Evolutionary conservation across 2,329 filamentous ascomycete genomes (phyloP).

Genomic region (Colletotrichum ledebouriae): DNA sequence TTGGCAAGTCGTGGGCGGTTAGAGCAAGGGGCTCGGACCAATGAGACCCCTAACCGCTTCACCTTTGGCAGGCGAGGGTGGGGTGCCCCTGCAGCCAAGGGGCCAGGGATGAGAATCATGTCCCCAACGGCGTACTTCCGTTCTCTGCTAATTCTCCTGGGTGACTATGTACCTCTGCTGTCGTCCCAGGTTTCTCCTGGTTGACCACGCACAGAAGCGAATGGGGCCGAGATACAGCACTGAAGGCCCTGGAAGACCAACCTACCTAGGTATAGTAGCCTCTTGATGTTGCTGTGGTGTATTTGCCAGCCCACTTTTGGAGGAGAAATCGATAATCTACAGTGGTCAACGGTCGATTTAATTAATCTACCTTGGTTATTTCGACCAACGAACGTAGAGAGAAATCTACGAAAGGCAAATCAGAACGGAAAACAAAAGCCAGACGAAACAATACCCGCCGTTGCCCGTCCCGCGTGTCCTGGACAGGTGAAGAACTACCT

Average conservation of each 20-base stretch:
- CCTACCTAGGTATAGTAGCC: conserved; percentile 9
- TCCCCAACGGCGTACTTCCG: conserved; percentile 23
- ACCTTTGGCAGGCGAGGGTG: conserved; percentile 43
- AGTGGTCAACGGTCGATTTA: conserved; percentile 26
- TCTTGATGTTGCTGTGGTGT: background rate
- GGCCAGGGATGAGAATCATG: conserved; percentile 36
- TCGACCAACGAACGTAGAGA: conserved; percentile 25
- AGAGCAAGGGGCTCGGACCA: conserved; percentile 50
- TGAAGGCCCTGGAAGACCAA: conserved; percentile 29
- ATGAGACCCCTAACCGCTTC: conserved; percentile 49
- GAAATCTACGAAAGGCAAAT: conserved; percentile 34
- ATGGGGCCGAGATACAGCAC: background rate
- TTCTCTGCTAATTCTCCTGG: too few relatives aligned
- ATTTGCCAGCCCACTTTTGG: conserved; percentile 32
- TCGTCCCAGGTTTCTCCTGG: conserved; percentile 26
- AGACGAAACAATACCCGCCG: conserved; percentile 29
- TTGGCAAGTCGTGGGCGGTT: conserved; percentile 55
- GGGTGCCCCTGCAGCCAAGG: conserved; percentile 32
- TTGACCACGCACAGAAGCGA: conserved; percentile 5
- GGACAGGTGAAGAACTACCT: conserved; percentile 1
- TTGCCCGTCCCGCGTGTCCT: conserved; percentile 22
- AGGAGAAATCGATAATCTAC: conserved; percentile 29
- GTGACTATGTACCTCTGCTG: conserved; percentile 12
- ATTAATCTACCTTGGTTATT: conserved; percentile 26
- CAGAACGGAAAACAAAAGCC: background rate